These are phyloP conservation scores for Chlamydomonas sp. DNA, from an alignment of 139 green algal species.

Conservation along the genomic window DNA sequence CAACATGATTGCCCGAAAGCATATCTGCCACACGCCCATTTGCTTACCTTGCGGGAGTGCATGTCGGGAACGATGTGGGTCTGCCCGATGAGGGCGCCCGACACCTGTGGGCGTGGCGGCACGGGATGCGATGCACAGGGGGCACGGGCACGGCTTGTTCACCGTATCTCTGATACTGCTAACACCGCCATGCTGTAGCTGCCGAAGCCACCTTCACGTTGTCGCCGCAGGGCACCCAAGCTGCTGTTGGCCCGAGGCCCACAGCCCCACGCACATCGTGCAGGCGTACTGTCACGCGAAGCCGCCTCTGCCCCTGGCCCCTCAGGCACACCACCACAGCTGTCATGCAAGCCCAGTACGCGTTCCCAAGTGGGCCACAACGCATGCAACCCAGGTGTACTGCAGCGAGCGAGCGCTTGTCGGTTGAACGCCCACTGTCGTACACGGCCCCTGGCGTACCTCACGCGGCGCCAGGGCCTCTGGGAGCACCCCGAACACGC, in stretches of 20 bases:
- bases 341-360: too few relatives aligned
- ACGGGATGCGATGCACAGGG: not conserved
- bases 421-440: not conserved
- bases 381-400: too few relatives aligned
- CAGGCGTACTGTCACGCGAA: too few relatives aligned
- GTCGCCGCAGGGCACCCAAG: too few relatives aligned
- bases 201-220: too few relatives aligned
- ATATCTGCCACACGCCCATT: not conserved
- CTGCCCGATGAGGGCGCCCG: conserved; percentile 48
- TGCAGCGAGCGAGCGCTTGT: too few relatives aligned
- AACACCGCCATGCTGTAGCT: too few relatives aligned
- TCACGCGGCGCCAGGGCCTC: conserved; percentile 48
- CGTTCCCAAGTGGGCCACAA: too few relatives aligned
- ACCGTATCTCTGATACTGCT: not conserved
- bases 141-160: not conserved
- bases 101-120: conserved; percentile 21
- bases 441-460: not conserved
- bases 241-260: too few relatives aligned
- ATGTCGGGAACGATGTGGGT: conserved; percentile 75
- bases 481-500: conserved; percentile 86
- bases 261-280: too few relatives aligned
- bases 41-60: conserved; percentile 77
- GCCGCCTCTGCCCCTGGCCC: not conserved
- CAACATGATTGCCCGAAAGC: too few relatives aligned
- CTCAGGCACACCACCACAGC: not conserved